phyloP scores from a whole-genome alignment of 352 stramenopile genomes.

The Phytophthora palmivora region DNA sequence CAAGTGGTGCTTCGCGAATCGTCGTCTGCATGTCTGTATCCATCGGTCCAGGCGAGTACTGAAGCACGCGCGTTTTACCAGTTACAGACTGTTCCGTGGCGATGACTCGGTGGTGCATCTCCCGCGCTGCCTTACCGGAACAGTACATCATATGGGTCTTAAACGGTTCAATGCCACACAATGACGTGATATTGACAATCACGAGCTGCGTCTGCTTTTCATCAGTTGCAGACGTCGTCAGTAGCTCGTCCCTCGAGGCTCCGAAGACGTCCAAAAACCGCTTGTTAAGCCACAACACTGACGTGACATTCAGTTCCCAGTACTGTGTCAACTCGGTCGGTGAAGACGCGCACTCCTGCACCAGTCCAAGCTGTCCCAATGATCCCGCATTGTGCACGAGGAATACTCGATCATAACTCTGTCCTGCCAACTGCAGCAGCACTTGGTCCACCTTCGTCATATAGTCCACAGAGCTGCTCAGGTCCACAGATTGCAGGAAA shows the following conservation, averaged over 20 bases:
- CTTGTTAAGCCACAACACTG: conserved; percentile 86
- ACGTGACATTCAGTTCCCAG: conserved; percentile 89
- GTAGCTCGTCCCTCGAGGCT: conserved; percentile 48
- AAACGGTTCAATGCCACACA: conserved; percentile 85
- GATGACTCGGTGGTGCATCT: conserved; percentile 88
- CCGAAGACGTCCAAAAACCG: conserved; percentile 72
- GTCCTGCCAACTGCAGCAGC: conserved; percentile 33
- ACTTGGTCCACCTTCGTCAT: conserved; percentile 51
- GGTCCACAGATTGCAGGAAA: conserved; percentile 52
- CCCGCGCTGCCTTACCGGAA: conserved; percentile 82
- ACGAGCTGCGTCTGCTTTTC: conserved; percentile 21
- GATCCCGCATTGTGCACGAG: conserved; percentile 89
- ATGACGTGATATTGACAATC: conserved; percentile 83
- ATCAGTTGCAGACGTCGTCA: neutral
- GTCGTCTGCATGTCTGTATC: conserved; percentile 86
- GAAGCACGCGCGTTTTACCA: conserved; percentile 65
- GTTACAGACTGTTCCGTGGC: conserved; percentile 57
- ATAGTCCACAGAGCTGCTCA: conserved; percentile 57
- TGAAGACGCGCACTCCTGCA: conserved; percentile 53
- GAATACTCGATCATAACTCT: conserved; percentile 54
- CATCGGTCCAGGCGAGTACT: conserved; percentile 89
- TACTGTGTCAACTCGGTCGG: conserved; percentile 54
- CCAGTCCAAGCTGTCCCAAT: conserved; percentile 69
- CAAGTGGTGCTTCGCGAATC: conserved; percentile 59
- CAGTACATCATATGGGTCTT: conserved; percentile 85